A percentile compares a stretch with the other conserved stretches of the same genome.
phyloP scores from a whole-genome alignment of 2,329 filamentous ascomycete species.

The Cladosporium sp. region DNA sequence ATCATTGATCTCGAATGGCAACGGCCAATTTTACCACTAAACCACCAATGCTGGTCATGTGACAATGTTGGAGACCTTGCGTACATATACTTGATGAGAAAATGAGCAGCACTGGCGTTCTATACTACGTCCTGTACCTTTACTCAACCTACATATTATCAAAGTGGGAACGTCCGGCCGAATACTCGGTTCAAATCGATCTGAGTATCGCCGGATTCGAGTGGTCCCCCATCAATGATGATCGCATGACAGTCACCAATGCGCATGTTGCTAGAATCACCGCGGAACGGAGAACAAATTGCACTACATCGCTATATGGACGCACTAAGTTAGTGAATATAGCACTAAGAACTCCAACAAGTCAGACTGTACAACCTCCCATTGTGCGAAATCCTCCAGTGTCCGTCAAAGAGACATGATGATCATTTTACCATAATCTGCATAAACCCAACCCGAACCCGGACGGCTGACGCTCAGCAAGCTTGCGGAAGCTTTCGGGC shows the following conservation, averaged over 20 bases:
- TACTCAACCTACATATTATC: neutral
- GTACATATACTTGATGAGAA: too few species aligned
- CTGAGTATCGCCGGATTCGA: too few species aligned
- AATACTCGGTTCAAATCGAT: neutral
- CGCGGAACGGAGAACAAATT: neutral
- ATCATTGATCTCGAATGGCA: neutral
- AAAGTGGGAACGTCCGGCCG: too few species aligned
- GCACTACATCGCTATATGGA: neutral
- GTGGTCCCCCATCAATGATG: too few species aligned
- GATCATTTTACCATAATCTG: neutral
- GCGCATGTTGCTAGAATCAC: neutral
- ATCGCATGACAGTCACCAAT: neutral
- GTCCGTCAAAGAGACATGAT: neutral
- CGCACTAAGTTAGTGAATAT: neutral
- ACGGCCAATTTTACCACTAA: conserved; percentile 1
- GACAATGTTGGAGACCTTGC: too few species aligned
- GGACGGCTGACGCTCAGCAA: neutral
- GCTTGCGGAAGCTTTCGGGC: neutral
- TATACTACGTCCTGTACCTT: neutral
- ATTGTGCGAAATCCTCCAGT: neutral
- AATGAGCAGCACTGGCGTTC: neutral
- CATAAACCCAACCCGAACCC: neutral
- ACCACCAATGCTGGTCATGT: neutral
- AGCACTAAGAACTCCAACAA: fast-evolving
- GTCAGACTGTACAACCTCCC: fast-evolving